Percentiles rank a stretch among this genome's conserved stretches.
Conservation (phyloP, 129 eudicot species). For the Kitagawia praeruptora region DNA sequence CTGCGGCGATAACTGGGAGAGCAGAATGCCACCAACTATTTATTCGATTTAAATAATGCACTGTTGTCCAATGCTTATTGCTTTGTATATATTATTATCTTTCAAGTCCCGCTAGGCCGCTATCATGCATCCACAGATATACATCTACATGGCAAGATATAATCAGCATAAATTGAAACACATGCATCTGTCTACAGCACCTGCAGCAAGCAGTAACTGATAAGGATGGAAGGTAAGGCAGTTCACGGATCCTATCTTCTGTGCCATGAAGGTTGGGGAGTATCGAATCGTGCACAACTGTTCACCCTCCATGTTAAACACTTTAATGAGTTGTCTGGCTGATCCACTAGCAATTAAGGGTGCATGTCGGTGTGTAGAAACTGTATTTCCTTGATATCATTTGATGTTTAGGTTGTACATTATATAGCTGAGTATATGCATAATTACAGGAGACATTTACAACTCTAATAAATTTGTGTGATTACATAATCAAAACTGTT, state of each 20-base stretch:
- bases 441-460: too few relatives aligned
- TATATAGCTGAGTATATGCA: too few relatives aligned
- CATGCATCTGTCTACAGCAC: constrained; percentile 87
- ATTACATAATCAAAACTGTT: too few relatives aligned
- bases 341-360: constrained; percentile 93
- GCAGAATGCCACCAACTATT: neutral
- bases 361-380: constrained; percentile 78
- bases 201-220: constrained; percentile 91
- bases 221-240: constrained; percentile 91
- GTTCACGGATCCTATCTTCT: constrained; percentile 83
- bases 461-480: too few relatives aligned
- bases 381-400: too few relatives aligned
- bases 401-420: too few relatives aligned
- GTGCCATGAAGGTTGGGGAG: constrained; percentile 91
- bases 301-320: constrained; percentile 73
- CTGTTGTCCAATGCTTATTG: neutral
- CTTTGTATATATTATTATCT: neutral
- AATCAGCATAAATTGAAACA: constrained; percentile 83
- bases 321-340: constrained; percentile 81
- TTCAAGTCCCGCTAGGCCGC: neutral
- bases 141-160: constrained; percentile 45
- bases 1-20: neutral
- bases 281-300: constrained; percentile 78
- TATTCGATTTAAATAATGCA: neutral
- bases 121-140: neutral